phyloP scores from a whole-genome alignment of 2,329 filamentous ascomycete genomes.

The Rutstroemia sydowiana region DNA sequence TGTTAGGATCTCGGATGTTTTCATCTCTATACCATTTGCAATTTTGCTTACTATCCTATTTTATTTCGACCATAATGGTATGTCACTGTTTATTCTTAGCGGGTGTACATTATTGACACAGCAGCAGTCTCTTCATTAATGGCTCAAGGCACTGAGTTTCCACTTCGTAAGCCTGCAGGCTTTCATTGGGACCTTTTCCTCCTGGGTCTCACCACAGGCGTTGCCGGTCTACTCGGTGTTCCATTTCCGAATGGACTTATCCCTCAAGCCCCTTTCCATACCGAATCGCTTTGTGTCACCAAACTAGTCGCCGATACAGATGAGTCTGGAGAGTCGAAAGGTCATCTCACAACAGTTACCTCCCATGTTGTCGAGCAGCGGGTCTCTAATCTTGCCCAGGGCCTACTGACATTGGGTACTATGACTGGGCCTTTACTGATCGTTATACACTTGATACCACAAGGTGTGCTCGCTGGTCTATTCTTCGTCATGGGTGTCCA shows the following conservation, averaged over 20 bases:
- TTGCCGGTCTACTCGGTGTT: constrained; percentile 68
- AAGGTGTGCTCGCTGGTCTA: constrained; percentile 70
- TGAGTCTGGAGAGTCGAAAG: constrained; percentile 49
- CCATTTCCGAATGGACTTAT: constrained; percentile 80
- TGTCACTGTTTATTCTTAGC: constrained; percentile 13
- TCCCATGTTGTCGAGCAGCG: constrained; percentile 71
- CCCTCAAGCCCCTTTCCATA: constrained; percentile 78
- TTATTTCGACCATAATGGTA: constrained; percentile 85
- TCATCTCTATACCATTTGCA: constrained; percentile 81
- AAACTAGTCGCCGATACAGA: constrained; percentile 42
- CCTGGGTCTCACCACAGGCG: constrained; percentile 67
- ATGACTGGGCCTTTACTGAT: constrained; percentile 69
- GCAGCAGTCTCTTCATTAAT: constrained; percentile 68
- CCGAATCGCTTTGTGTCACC: constrained; percentile 69
- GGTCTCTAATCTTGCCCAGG: constrained; percentile 70
- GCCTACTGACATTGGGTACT: constrained; percentile 68
- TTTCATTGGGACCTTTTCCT: constrained; percentile 85
- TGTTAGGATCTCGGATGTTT: constrained; percentile 63
- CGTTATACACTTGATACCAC: constrained; percentile 70
- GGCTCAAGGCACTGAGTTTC: constrained; percentile 76
- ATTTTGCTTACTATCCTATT: constrained; percentile 77
- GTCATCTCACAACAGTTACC: constrained; percentile 43
- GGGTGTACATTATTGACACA: not conserved
- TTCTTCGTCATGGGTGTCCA: constrained; percentile 84
- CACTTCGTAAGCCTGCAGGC: constrained; percentile 70